Percentiles rank a stretch among this genome's conserved stretches.
These are phyloP conservation scores for Saprolegnia parasitica DNA, from an alignment of 352 stramenopile species.

Conservation along the genomic window DNA sequence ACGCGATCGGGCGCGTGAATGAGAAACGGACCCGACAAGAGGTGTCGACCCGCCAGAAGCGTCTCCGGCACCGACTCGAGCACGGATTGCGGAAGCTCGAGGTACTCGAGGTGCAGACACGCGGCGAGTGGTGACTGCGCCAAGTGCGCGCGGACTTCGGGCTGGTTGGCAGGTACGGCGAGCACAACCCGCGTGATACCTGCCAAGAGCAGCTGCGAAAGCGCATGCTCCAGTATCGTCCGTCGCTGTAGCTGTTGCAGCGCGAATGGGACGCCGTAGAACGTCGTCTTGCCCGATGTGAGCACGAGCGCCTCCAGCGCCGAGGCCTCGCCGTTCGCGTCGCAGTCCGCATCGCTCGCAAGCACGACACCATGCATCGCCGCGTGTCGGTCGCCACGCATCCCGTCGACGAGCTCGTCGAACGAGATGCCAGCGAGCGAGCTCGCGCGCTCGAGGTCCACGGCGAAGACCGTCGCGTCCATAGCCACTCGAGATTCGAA, in stretches of 20 bases:
- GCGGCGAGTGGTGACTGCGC: slow-evolving; percentile 61
- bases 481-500: not conserved
- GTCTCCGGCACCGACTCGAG: slow-evolving; percentile 39
- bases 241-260: slow-evolving; percentile 48
- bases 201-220: slow-evolving; percentile 70
- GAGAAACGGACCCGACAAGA: slow-evolving; percentile 77
- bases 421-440: slow-evolving; percentile 23
- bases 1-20: slow-evolving; percentile 85
- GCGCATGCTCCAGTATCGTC: slow-evolving; percentile 71
- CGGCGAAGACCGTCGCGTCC: slow-evolving; percentile 4
- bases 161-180: slow-evolving; percentile 54
- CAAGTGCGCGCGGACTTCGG: slow-evolving; percentile 55
- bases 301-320: slow-evolving; percentile 14
- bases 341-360: slow-evolving; percentile 11
- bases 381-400: slow-evolving; percentile 6
- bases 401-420: slow-evolving; percentile 21
- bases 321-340: not conserved
- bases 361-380: slow-evolving; percentile 16
- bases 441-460: slow-evolving; percentile 19
- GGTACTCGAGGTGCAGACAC: slow-evolving; percentile 82
- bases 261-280: slow-evolving; percentile 9
- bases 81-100: slow-evolving; percentile 75
- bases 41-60: slow-evolving; percentile 63
- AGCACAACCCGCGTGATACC: slow-evolving; percentile 75
- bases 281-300: slow-evolving; percentile 19